These are phyloP conservation scores for Gyromitra esculenta DNA, from an alignment of 2,329 filamentous ascomycete genomes.

Conservation along the genomic window DNA sequence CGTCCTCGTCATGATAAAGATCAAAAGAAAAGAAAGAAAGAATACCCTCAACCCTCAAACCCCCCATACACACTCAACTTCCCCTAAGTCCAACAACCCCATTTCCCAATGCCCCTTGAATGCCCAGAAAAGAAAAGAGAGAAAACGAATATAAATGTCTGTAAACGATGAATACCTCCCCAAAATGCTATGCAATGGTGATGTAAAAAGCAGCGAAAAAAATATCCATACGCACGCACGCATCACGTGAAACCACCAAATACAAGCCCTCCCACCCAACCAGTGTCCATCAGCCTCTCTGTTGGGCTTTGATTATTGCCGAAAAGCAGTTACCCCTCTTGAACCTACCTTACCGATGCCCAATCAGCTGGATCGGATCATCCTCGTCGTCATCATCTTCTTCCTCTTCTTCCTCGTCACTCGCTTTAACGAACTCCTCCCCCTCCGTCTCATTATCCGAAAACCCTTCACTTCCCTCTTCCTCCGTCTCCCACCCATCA, in stretches of 20 bases:
- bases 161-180: conserved; percentile 12
- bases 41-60: not conserved
- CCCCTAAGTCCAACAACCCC: not conserved
- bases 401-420: conserved; percentile 58
- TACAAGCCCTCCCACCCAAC: not conserved
- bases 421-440: conserved; percentile 63
- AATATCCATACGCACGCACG: not conserved
- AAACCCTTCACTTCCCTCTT: conserved; percentile 66
- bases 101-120: conserved; percentile 7
- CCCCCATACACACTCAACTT: not conserved
- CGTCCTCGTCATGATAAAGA: not conserved
- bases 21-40: conserved; percentile 1
- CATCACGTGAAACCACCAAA: not conserved
- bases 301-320: not conserved
- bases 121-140: conserved; percentile 8
- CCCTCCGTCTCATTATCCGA: conserved; percentile 64
- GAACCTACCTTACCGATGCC: conserved; percentile 62
- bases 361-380: conserved; percentile 66
- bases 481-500: conserved; percentile 65
- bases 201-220: not conserved
- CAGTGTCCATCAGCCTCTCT: not conserved
- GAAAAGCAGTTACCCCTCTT: not conserved
- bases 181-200: conserved; percentile 3
- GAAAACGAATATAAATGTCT: conserved; percentile 8
- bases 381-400: conserved; percentile 63